Base-by-base conservation (phyloP, 208 protist genomes). In the Acanthamoeba healyi region DNA sequence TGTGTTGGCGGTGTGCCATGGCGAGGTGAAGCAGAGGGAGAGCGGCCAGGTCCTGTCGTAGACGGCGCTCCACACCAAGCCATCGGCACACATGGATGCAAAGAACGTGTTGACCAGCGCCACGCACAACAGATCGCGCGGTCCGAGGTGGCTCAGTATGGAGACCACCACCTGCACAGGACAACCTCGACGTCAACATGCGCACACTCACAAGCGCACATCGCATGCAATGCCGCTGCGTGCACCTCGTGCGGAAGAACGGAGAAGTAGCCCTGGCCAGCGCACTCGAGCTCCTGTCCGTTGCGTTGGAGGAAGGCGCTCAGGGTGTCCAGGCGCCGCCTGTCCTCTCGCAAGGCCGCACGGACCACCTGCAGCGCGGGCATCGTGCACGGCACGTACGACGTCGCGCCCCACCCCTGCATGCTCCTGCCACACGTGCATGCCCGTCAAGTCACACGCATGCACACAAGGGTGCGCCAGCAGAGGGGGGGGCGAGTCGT, bases 1-100 rank as follows among this genome's bases (percentile, higher is more conserved):
- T 15, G 49, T 6, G n/a, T 5, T 36, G n/a, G 10, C 12, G 0
- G 58, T 15, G 22, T 36, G 70, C 70, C 70, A 79, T 17, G 70
- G 70, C 70, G 70, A 79, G 70, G 70, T 79, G 70, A 79, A 79
- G 38, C 36, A 38, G 36, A 38, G 70, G 70, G 70, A 79, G 38
- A 79, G 70, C 70, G 70, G 70, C 70, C 70, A 79, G 17, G 24
- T 34, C 6, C 70, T 24, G 32, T 44, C 26, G 70, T 49, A 79
- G 70, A 44, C 70, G 38, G 70, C 70, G 17, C 6, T 24, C 70
- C 70, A 79, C 70, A 79, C 70, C 12, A 38, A 44, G 12, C 22
- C 19, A 79, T 79, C 70, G 36, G 34, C 12, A 24, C 36, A 49
- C 70, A 79, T 38, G 36, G 70, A 24, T 2, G 70, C 32, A 29